These are phyloP conservation scores for Auriculariales sp. DNA, from an alignment of 768 basidiomycete species.

Conservation along the genomic window DNA sequence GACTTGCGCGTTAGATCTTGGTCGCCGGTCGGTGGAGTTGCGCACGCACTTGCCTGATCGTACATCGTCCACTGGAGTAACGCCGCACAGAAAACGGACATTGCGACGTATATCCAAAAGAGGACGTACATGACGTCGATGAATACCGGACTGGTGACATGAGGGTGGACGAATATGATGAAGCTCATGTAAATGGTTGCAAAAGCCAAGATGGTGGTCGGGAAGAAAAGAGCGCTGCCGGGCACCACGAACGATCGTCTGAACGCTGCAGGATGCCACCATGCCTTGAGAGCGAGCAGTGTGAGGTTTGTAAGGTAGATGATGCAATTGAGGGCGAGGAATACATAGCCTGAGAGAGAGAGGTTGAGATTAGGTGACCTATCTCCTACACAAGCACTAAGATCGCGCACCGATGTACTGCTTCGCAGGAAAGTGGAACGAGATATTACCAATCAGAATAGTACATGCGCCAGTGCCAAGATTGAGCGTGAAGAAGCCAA, in stretches of 20 bases:
- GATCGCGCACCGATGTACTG: too few relatives aligned
- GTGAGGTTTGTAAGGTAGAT: background rate
- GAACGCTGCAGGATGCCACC: background rate
- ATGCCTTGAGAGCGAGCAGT: background rate
- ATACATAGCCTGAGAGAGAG: background rate
- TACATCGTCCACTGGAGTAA: conserved; percentile 36
- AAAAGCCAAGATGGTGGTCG: conserved; percentile 33
- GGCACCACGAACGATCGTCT: background rate
- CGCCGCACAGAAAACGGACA: conserved; percentile 21
- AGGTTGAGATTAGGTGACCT: too few relatives aligned
- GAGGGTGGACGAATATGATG: conserved; percentile 29
- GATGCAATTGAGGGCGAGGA: background rate
- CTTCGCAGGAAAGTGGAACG: background rate
- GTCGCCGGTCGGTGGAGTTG: conserved; percentile 19
- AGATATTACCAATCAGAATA: background rate
- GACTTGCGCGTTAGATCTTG: background rate
- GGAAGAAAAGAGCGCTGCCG: conserved; percentile 31
- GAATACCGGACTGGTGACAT: conserved; percentile 18
- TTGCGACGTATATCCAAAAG: conserved; percentile 31
- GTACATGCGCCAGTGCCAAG: background rate
- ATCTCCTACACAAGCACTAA: too few relatives aligned
- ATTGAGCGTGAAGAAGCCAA: background rate
- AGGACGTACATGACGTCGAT: conserved; percentile 20
- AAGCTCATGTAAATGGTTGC: conserved; percentile 31
- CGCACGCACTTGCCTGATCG: conserved; percentile 31